Evolutionary conservation across 495 filamentous ascomycete species (phyloP).

Genomic region (Aspergillus sclerotiicarbonarius): DNA sequence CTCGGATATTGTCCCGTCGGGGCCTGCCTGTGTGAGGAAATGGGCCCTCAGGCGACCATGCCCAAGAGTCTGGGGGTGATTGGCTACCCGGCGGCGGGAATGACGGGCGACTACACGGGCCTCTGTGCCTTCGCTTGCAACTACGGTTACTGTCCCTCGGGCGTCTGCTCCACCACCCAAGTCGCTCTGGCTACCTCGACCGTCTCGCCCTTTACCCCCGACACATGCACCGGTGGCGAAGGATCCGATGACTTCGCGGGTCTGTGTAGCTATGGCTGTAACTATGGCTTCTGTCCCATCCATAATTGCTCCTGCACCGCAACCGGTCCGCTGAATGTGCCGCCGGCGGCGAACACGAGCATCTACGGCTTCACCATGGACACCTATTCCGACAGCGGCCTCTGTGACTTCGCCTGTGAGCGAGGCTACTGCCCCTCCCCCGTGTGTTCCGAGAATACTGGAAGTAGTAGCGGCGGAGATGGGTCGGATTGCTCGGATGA

Average conservation of each 20-base stretch:
- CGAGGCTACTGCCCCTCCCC: background rate
- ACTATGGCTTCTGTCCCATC: conserved; percentile 18
- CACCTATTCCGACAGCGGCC: background rate
- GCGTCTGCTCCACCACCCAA: conserved; percentile 9
- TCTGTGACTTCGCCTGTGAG: background rate
- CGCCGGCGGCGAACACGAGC: background rate
- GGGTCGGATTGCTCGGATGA: background rate
- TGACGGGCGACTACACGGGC: conserved; percentile 9
- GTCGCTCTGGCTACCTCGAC: conserved; percentile 11
- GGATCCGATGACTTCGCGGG: conserved; percentile 12
- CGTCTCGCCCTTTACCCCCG: conserved; percentile 11
- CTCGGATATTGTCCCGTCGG: background rate
- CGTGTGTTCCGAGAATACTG: background rate
- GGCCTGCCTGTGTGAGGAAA: background rate
- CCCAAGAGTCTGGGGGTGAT: conserved; percentile 9
- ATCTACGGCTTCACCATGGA: background rate
- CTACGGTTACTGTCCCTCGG: conserved; percentile 6
- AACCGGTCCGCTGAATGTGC: conserved; percentile 2
- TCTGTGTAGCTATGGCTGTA: conserved; percentile 17
- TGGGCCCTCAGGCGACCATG: background rate
- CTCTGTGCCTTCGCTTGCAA: conserved; percentile 13
- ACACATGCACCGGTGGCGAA: conserved; percentile 8
- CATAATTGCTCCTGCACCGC: conserved; percentile 14
- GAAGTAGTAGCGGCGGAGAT: background rate
- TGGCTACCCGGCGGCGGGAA: conserved; percentile 15